Evolutionary conservation across 352 stramenopile species (phyloP).

Genomic region (Globisporangium orthogonon): DNA sequence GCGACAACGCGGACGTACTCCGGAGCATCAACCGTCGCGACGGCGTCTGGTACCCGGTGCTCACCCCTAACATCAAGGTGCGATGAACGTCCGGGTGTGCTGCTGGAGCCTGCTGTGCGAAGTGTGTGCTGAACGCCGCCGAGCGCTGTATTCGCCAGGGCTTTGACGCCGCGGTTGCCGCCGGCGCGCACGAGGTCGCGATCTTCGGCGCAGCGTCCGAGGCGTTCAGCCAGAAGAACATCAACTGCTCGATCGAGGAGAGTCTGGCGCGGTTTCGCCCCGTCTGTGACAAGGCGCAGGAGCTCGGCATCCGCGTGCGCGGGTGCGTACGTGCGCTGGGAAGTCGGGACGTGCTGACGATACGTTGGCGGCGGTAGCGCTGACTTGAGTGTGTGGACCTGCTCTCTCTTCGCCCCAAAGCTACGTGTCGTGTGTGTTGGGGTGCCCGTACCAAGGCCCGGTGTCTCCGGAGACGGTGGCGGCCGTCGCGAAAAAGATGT

Average conservation of each 20-base stretch:
- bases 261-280: slow-evolving; percentile 90
- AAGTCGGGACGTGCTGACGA: too few species aligned
- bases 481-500: slow-evolving; percentile 71
- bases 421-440: slow-evolving; percentile 96
- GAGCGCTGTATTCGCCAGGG: slow-evolving; percentile 28
- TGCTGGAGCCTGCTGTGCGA: not conserved
- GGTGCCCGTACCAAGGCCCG: slow-evolving; percentile 93
- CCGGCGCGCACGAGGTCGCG: slow-evolving; percentile 89
- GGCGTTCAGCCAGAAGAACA: slow-evolving; percentile 94
- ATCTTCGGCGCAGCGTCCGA: slow-evolving; percentile 96
- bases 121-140: not conserved
- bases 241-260: slow-evolving; percentile 96
- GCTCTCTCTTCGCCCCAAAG: slow-evolving; percentile 13
- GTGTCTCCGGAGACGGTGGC: slow-evolving; percentile 84
- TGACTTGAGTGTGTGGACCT: not conserved
- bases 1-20: slow-evolving; percentile 88
- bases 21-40: slow-evolving; percentile 66
- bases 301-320: slow-evolving; percentile 82
- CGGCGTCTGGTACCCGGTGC: slow-evolving; percentile 84
- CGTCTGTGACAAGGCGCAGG: slow-evolving; percentile 80
- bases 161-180: slow-evolving; percentile 82
- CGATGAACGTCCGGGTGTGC: not conserved
- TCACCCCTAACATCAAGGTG: slow-evolving; percentile 93
- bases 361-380: not conserved
- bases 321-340: slow-evolving; percentile 34